A percentile compares a stretch with the other conserved stretches of the same genome.
Evolutionary conservation across 1,284 basidiomycete genomes (phyloP).

Genomic region (Trichosporon sp.): DNA sequence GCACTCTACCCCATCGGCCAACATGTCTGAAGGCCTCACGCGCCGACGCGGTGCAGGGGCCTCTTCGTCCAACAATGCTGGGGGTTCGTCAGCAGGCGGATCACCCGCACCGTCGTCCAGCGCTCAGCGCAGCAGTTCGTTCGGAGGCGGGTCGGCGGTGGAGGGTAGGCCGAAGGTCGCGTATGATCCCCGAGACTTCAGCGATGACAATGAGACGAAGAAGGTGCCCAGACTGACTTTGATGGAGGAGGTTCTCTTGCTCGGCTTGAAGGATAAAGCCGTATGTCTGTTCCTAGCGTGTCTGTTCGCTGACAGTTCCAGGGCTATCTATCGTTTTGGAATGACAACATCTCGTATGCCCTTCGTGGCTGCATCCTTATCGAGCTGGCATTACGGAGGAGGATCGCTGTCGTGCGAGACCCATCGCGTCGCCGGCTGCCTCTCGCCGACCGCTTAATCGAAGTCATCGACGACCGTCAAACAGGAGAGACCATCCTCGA

Average conservation of each 20-base stretch:
- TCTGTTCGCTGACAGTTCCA: conserved; percentile 35
- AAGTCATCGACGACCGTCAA: conserved; percentile 81
- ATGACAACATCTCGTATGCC: conserved; percentile 96
- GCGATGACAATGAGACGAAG: conserved; percentile 65
- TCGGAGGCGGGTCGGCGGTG: conserved; percentile 52
- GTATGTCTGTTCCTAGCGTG: conserved; percentile 51
- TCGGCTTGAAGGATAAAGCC: conserved; percentile 90
- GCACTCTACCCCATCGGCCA: not conserved
- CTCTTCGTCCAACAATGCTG: conserved; percentile 17
- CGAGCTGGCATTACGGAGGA: conserved; percentile 80
- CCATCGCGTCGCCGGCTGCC: conserved; percentile 69
- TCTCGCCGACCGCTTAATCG: conserved; percentile 75
- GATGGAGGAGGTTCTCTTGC: conserved; percentile 91
- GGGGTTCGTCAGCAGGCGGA: conserved; percentile 10
- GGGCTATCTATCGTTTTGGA: conserved; percentile 95
- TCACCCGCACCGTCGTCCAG: conserved; percentile 9
- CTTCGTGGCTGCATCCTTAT: conserved; percentile 90
- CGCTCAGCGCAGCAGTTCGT: conserved; percentile 6
- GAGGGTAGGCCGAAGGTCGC: conserved; percentile 80
- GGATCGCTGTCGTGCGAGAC: conserved; percentile 82
- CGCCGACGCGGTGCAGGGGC: conserved; percentile 43
- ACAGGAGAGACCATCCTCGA: conserved; percentile 94
- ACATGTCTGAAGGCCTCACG: conserved; percentile 45
- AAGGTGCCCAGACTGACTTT: conserved; percentile 81
- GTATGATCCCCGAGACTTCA: conserved; percentile 87